Evolutionary conservation across 495 filamentous ascomycete species (phyloP), one percentile per base, ranked within the genome.

Genomic region (Podospora conica): DNA sequence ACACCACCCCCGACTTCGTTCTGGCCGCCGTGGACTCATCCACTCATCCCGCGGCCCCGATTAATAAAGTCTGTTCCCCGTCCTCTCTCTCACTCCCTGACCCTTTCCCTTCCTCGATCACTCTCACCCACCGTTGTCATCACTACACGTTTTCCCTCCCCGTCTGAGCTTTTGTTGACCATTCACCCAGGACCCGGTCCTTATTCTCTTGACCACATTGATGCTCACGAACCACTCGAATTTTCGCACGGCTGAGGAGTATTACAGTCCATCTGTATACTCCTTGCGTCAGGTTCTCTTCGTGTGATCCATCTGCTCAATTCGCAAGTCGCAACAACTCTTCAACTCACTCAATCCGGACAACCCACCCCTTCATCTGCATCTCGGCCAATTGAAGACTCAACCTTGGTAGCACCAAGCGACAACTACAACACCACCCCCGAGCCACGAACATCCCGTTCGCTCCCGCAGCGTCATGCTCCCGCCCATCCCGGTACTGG

Each of bases 401-500:
- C 55, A 2, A 27, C 24, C 40, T 61, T 65, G 69, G 64, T 66
- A 65, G 53, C 54, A 57, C 65, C 56, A 66, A 67, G 61, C 48
- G 12, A 62, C 61, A 55, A 48, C 4, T 31, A 66, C 55, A 22
- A 53, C 15, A 48, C 53, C 63, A 29, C 55, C 27, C 57, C 66
- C 59, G 22, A 58, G 27, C 29, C 6, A 33, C 55, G 55, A 57
- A 28, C 33, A 29, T 2, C n/a, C 10, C 3, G 60, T 62, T 48
- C 31, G 60, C 1, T 3, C 22, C 65, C 27, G 29, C 63, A 23
- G 64, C 58, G 71, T 66, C 70, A 98, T 98, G 95, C 83, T 92
- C 72, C 90, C 92, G 65, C 87, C 91, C 33, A 82, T 99, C 60
- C 95, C 95, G 11, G 77, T 81, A 31, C 81, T 91, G 40, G 81